Evolutionary conservation across 108 stramenopile genomes (phyloP), one percentile per base, ranked within the genome.

Genomic region (Bacterosira constricta): DNA sequence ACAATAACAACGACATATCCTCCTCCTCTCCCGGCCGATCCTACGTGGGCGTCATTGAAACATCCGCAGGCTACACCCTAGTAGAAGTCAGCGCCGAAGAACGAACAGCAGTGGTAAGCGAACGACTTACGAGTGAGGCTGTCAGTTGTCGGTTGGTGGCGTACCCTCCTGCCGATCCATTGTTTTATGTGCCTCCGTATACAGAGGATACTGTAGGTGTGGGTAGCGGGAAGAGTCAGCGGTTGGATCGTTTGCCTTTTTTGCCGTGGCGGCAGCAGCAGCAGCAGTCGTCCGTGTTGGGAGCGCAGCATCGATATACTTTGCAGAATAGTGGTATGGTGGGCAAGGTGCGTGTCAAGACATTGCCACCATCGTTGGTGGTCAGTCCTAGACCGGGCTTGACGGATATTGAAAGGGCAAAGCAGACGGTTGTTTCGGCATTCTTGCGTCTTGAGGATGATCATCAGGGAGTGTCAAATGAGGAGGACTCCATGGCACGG

Each of bases 71-170:
- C 9, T 94, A 92, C 81, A 85, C 85, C 56, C 23, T 88, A 34
- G 85, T 90, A 0, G 90, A 94, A 83, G 68, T 94, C 10, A 79
- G 75, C 15, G 53, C 77, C 11, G 93, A 94, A 61, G 93, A 94
- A 35, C 63, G 85, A 64, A 83, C 83, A 1, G 90, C 85, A 25
- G 65, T 81, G 35, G 87, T 89, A 57, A 89, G 88, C 1, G 93
- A 94, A 65, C 78, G 90, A 32, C 60, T 90, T 51, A 94, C 93
- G 4, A 73, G 83, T 7, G 89, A 94, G 69, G 90, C 93, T 7
- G 93, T 94, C 27, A 84, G 88, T 30, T 94, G 93, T 83, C 83
- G 88, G 5, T 62, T 94, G 45, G 78, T 86, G 18, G 90, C 88
- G 4, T 87, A 90, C 47, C 90, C 93, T 12, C 90, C 93, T 6